These are phyloP conservation scores for Chrysanthemum makinoi DNA, from an alignment of 129 eudicot genomes.

Conservation along the genomic window DNA sequence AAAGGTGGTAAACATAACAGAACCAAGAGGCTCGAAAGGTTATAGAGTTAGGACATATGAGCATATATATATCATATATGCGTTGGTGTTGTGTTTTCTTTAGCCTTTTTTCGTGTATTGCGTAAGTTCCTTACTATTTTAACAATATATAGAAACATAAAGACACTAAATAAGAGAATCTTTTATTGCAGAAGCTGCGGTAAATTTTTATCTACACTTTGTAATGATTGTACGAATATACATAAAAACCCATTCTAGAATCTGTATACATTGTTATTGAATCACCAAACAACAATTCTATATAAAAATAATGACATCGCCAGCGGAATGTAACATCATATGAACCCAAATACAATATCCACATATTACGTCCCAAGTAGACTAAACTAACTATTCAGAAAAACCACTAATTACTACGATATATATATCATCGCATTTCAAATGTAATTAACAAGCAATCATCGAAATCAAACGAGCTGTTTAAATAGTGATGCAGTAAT, in stretches of 20 bases:
- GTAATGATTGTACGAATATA: neutral
- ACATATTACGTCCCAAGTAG: too few relatives aligned
- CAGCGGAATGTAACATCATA: neutral
- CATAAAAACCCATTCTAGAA: neutral
- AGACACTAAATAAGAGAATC: neutral
- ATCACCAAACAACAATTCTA: neutral
- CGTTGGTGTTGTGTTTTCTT: neutral
- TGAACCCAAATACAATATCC: conserved; percentile 5
- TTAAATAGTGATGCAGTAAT: too few relatives aligned
- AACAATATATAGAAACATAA: neutral
- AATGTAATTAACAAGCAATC: too few relatives aligned
- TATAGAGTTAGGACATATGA: neutral
- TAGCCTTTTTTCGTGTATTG: neutral
- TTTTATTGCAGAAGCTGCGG: neutral
- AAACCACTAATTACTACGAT: too few relatives aligned
- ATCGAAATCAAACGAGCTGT: too few relatives aligned
- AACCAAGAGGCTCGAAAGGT: conserved; percentile 8
- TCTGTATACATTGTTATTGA: neutral
- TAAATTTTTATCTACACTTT: neutral
- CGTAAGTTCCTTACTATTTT: neutral
- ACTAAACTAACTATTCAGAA: too few relatives aligned
- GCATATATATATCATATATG: neutral
- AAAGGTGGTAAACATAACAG: neutral
- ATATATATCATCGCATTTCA: too few relatives aligned
- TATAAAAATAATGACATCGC: neutral